Percentiles rank a stretch among this genome's conserved stretches.
These are phyloP conservation scores for Ailanthus altissimus DNA, from an alignment of 345 rosid species.

Conservation along the genomic window DNA sequence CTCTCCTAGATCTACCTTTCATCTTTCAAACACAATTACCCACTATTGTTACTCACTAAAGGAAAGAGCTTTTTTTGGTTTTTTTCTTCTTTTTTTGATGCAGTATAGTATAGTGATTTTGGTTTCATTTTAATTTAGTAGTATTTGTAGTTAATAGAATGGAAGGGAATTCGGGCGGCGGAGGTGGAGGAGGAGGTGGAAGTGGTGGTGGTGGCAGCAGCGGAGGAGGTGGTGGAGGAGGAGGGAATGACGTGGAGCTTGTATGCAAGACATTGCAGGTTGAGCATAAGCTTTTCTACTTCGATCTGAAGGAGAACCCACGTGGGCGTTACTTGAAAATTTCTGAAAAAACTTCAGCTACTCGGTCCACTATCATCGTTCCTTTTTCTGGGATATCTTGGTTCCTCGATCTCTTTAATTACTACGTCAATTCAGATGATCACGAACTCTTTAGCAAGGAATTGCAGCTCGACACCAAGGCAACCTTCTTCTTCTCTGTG, in stretches of 20 bases:
- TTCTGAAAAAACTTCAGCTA: slow-evolving; percentile 98
- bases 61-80: background rate
- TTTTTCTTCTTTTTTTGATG: background rate
- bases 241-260: slow-evolving; percentile 81
- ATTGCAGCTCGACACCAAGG: slow-evolving; percentile 97
- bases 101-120: background rate
- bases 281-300: slow-evolving; percentile 96
- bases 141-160: slow-evolving; percentile 17
- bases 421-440: slow-evolving; percentile 88
- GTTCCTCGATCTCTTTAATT: slow-evolving; percentile 98
- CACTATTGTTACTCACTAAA: background rate
- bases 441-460: slow-evolving; percentile 92
- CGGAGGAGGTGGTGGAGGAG: slow-evolving; percentile 31
- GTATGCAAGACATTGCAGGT: slow-evolving; percentile 95
- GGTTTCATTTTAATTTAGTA: background rate
- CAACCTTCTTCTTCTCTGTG: slow-evolving; percentile 16
- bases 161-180: slow-evolving; percentile 62
- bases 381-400: slow-evolving; percentile 97
- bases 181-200: slow-evolving; percentile 20
- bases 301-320: slow-evolving; percentile 94
- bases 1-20: slow-evolving; percentile 14
- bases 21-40: background rate
- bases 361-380: slow-evolving; percentile 96
- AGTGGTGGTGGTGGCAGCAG: slow-evolving; percentile 22
- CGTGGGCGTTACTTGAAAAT: slow-evolving; percentile 94